A percentile compares a stretch with the other conserved stretches of the same genome.
phyloP scores from a whole-genome alignment of 371 early-diverging fungal species.

The Mortierella sp. region DNA sequence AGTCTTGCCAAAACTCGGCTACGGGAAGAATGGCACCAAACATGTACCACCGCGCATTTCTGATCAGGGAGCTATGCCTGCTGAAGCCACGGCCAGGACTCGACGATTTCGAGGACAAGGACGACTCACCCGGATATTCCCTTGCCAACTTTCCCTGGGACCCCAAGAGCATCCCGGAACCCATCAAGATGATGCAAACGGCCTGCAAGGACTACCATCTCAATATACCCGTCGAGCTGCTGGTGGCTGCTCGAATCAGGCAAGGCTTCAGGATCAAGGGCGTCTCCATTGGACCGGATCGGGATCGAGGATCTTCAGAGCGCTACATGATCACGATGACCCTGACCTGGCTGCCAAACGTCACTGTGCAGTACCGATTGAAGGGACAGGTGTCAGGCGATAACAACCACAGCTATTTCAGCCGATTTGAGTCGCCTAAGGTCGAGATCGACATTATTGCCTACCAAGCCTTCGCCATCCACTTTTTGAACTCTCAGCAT shows the following conservation, averaged over 20 bases:
- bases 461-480: conserved; percentile 70
- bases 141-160: conserved; percentile 90
- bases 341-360: conserved; percentile 83
- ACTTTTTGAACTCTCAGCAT: conserved; percentile 67
- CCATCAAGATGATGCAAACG: conserved; percentile 79
- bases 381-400: conserved; percentile 58
- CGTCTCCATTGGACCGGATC: conserved; percentile 59
- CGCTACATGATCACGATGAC: conserved; percentile 58
- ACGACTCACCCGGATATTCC: conserved; percentile 46
- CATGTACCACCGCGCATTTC: conserved; percentile 82
- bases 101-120: conserved; percentile 42
- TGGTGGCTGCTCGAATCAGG: conserved; percentile 80
- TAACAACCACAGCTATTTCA: conserved; percentile 28
- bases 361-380: conserved; percentile 89
- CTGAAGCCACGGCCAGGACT: conserved; percentile 61
- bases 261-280: conserved; percentile 87
- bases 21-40: conserved; percentile 67
- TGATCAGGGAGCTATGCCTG: conserved; percentile 76
- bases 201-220: conserved; percentile 86
- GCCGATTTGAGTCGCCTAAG: conserved; percentile 60
- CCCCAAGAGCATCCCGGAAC: conserved; percentile 79
- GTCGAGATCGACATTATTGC: conserved; percentile 76
- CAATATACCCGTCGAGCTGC: conserved; percentile 70
- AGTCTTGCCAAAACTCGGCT: conserved; percentile 2
- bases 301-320: conserved; percentile 32